Conservation (phyloP, 108 stramenopile species). For the Pseudonitzschia multiseries region DNA sequence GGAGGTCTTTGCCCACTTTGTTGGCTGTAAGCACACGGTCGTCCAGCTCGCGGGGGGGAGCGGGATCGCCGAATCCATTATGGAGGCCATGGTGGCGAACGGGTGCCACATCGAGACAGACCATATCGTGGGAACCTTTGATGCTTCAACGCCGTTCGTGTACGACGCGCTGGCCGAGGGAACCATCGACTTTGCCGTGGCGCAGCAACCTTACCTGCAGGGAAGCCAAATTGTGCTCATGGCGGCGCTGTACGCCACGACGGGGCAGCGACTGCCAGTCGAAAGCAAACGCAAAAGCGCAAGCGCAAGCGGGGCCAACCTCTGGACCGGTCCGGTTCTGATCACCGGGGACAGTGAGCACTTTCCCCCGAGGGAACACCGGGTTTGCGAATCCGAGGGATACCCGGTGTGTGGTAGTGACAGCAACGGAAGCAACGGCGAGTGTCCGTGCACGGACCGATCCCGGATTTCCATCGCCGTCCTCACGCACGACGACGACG, state of each 20-base stretch:
- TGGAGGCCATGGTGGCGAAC: not conserved
- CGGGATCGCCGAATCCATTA: not conserved
- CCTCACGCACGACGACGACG: constrained; percentile 4
- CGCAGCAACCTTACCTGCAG: constrained; percentile 26
- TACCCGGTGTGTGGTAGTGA: constrained; percentile 13
- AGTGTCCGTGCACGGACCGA: constrained; percentile 3
- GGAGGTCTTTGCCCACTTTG: not conserved
- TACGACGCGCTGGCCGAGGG: constrained; percentile 22
- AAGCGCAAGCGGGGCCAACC: not conserved
- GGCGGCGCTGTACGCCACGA: constrained; percentile 35
- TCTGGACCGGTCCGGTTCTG: not conserved
- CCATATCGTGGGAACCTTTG: not conserved
- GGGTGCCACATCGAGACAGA: not conserved
- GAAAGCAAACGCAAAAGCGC: too few species aligned
- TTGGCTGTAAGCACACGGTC: not conserved
- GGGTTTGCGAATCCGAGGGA: not conserved
- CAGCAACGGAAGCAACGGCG: not conserved
- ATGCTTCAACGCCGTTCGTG: not conserved
- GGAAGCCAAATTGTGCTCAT: constrained; percentile 21
- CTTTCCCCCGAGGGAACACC: not conserved
- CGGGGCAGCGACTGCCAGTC: not conserved
- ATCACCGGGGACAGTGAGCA: not conserved
- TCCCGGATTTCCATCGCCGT: constrained; percentile 5
- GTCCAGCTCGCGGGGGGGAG: not conserved
- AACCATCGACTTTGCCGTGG: constrained; percentile 23